These are phyloP conservation scores for Cladophialophora chaetospira DNA, from an alignment of 2,329 filamentous ascomycete species.

Conservation along the genomic window DNA sequence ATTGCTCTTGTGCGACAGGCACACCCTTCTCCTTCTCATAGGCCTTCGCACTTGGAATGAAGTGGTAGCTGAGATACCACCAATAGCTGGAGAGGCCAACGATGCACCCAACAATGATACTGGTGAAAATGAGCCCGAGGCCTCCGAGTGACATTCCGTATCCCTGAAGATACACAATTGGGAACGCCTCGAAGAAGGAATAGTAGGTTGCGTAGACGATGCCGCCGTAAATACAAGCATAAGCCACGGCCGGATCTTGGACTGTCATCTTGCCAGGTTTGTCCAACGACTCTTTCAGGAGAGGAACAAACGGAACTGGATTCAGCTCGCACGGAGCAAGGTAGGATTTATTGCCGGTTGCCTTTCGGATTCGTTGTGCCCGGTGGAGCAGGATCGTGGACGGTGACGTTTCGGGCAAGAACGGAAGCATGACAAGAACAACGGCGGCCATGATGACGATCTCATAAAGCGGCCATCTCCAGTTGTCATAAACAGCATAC, in stretches of 20 bases:
- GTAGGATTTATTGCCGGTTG: background rate
- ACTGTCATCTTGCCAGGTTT: slow-evolving; percentile 4
- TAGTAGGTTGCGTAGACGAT: slow-evolving; percentile 9
- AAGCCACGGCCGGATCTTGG: slow-evolving; percentile 6
- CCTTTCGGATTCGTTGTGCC: slow-evolving; percentile 2
- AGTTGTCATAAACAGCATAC: slow-evolving; percentile 3
- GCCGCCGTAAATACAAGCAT: slow-evolving; percentile 1
- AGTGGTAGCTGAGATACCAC: background rate
- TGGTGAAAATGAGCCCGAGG: slow-evolving; percentile 6
- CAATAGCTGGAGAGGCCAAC: background rate
- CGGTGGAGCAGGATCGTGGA: slow-evolving; percentile 7
- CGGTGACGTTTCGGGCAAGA: slow-evolving; percentile 3
- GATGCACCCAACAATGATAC: background rate
- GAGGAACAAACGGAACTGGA: background rate
- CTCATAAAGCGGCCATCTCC: slow-evolving; percentile 8
- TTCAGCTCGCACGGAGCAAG: slow-evolving; percentile 6
- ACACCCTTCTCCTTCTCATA: background rate
- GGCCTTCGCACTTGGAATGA: slow-evolving; percentile 1
- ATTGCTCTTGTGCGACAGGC: background rate
- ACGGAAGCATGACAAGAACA: background rate
- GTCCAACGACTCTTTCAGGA: background rate
- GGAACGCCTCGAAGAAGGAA: slow-evolving; percentile 11
- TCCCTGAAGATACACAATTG: slow-evolving; percentile 1
- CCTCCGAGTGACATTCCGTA: background rate
- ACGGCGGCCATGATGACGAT: slow-evolving; percentile 3